phyloP scores from a whole-genome alignment of 2,329 filamentous ascomycete species.

The Hypoxylon sp. region DNA sequence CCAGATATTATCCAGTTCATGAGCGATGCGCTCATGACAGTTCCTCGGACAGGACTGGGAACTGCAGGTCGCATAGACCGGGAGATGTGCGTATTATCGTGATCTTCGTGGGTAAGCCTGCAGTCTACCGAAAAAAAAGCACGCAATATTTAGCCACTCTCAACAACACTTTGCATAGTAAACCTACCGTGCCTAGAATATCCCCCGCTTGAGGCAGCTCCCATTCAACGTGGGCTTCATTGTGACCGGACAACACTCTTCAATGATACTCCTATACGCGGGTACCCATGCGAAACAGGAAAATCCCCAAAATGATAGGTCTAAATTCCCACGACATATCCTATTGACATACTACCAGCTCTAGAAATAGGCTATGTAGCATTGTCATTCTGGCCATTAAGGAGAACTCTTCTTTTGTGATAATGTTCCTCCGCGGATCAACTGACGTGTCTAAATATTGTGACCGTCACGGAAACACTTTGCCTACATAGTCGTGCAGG shows the following conservation, averaged over 20 bases:
- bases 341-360: too few relatives aligned
- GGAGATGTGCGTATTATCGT: neutral
- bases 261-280: neutral
- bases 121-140: neutral
- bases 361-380: neutral
- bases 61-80: neutral
- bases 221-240: neutral
- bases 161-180: neutral
- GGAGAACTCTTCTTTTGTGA: neutral
- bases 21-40: neutral
- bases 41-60: neutral
- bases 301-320: neutral
- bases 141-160: neutral
- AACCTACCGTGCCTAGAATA: neutral
- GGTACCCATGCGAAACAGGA: neutral
- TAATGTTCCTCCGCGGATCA: neutral
- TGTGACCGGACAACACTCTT: neutral
- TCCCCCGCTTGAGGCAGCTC: neutral
- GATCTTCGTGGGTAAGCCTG: neutral
- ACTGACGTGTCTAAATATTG: neutral
- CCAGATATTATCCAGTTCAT: neutral
- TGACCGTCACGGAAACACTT: neutral
- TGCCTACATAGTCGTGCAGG: neutral
- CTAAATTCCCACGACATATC: too few relatives aligned
- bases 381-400: neutral